A percentile compares a stretch with the other conserved stretches of the same genome.
Evolutionary conservation across 306 rosid genomes (phyloP).

Genomic region (Dicorynia guianensis): DNA sequence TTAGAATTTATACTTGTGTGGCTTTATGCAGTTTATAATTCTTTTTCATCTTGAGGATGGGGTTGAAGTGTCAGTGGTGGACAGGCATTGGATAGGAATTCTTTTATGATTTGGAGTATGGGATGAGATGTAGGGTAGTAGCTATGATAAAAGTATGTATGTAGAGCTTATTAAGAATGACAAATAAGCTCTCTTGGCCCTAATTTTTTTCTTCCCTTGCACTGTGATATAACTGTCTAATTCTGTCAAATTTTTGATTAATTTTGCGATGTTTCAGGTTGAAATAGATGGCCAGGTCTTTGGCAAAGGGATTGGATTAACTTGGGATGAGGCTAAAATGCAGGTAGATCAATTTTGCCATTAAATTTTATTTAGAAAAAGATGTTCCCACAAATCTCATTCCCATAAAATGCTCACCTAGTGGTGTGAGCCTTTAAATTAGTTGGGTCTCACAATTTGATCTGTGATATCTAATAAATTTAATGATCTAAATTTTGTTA

Average conservation of each 20-base stretch:
- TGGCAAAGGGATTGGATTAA: slow-evolving; percentile 83
- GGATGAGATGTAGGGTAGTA: slow-evolving; percentile 14
- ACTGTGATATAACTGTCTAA: neutral
- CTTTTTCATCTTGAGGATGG: neutral
- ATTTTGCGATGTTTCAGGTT: slow-evolving; percentile 55
- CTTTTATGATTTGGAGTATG: slow-evolving; percentile 21
- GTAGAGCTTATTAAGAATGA: slow-evolving; percentile 2
- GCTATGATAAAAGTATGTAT: slow-evolving; percentile 1
- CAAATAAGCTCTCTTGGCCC: slow-evolving; percentile 21
- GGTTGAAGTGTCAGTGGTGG: slow-evolving; percentile 59
- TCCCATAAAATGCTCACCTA: no score
- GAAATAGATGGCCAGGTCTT: slow-evolving; percentile 85
- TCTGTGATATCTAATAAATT: no score
- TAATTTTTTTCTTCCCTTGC: slow-evolving; percentile 1
- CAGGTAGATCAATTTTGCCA: slow-evolving; percentile 53
- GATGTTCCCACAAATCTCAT: no score
- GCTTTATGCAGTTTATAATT: slow-evolving; percentile 13
- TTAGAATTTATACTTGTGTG: slow-evolving; percentile 19
- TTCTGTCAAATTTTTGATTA: slow-evolving; percentile 23
- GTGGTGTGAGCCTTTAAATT: no score
- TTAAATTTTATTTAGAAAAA: no score
- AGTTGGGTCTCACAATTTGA: no score
- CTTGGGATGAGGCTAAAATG: slow-evolving; percentile 92
- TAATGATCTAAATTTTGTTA: no score
- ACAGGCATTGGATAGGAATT: neutral